These are phyloP conservation scores for Sphagnum contortum DNA, from an alignment of 225 moss, liverwort and hornwort species.

Conservation along the genomic window DNA sequence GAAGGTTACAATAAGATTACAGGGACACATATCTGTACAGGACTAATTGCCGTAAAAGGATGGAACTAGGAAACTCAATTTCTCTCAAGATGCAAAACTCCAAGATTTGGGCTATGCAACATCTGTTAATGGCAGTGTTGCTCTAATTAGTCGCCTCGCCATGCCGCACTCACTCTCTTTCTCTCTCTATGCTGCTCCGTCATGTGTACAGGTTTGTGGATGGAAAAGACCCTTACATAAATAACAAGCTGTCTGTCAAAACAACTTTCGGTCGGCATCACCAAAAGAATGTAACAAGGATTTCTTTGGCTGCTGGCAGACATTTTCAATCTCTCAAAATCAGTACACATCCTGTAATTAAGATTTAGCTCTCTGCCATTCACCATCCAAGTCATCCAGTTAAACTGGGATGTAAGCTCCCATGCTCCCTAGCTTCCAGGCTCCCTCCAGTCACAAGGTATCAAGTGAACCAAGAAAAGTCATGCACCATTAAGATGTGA, in stretches of 20 bases:
- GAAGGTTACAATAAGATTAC: slow-evolving; percentile 86
- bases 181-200: slow-evolving; percentile 43
- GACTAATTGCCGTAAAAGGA: slow-evolving; percentile 82
- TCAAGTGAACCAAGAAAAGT: too few species aligned
- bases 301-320: slow-evolving; percentile 14
- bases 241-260: slow-evolving; percentile 54
- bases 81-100: slow-evolving; percentile 54
- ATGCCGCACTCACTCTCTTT: slow-evolving; percentile 4
- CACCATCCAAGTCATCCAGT: slow-evolving; percentile 13
- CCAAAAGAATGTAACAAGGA: slow-evolving; percentile 30
- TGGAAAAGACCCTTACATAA: slow-evolving; percentile 20
- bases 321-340: slow-evolving; percentile 13
- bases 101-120: slow-evolving; percentile 36
- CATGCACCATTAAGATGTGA: too few species aligned
- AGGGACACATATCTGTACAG: slow-evolving; percentile 94
- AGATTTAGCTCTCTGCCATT: slow-evolving; percentile 11
- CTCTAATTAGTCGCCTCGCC: slow-evolving; percentile 24
- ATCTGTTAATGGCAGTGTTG: slow-evolving; percentile 16
- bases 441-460: too few species aligned
- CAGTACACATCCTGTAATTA: slow-evolving; percentile 5
- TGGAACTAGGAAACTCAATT: slow-evolving; percentile 58
- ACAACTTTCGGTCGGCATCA: slow-evolving; percentile 32
- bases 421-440: too few species aligned
- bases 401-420: too few species aligned
- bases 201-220: slow-evolving; percentile 59